A percentile compares a stretch with the other conserved stretches of the same genome.
Conservation (phyloP, 2,329 filamentous ascomycete genomes). For the Fusarium heterosporum region DNA sequence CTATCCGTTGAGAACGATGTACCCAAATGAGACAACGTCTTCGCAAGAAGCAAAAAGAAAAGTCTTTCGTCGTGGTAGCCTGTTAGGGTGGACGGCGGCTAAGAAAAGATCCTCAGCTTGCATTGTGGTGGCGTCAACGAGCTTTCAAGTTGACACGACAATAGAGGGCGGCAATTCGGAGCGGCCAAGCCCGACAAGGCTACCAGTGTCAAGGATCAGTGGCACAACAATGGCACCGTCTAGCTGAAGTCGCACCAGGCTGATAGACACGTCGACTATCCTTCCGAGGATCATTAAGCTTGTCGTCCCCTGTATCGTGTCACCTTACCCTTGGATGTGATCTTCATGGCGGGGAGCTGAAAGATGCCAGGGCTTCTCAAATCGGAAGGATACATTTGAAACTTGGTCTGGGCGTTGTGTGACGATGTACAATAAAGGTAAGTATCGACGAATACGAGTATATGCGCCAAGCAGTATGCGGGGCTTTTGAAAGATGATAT, state of each 20-base stretch:
- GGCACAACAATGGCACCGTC: not conserved
- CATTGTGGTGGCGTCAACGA: constrained; percentile 7
- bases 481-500: constrained; percentile 23
- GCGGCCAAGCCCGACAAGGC: not conserved
- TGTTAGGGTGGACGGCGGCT: not conserved
- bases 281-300: constrained; percentile 20
- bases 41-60: constrained; percentile 14
- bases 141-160: not conserved
- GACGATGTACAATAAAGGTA: constrained; percentile 15
- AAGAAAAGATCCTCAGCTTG: constrained; percentile 14
- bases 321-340: not conserved
- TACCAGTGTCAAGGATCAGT: not conserved
- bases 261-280: constrained; percentile 9
- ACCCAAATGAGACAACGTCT: not conserved
- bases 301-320: not conserved
- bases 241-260: constrained; percentile 9
- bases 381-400: constrained; percentile 13
- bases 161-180: not conserved
- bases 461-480: constrained; percentile 7
- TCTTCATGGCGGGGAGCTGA: not conserved
- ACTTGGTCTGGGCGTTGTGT: constrained; percentile 5
- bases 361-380: constrained; percentile 6
- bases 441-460: constrained; percentile 39
- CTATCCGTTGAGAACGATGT: not conserved
- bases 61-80: constrained; percentile 7